A percentile compares a stretch with the other conserved stretches of the same genome.
These are phyloP conservation scores for Plasmodium billcollinsi DNA, from an alignment of 169 alveolate species.

Conservation along the genomic window DNA sequence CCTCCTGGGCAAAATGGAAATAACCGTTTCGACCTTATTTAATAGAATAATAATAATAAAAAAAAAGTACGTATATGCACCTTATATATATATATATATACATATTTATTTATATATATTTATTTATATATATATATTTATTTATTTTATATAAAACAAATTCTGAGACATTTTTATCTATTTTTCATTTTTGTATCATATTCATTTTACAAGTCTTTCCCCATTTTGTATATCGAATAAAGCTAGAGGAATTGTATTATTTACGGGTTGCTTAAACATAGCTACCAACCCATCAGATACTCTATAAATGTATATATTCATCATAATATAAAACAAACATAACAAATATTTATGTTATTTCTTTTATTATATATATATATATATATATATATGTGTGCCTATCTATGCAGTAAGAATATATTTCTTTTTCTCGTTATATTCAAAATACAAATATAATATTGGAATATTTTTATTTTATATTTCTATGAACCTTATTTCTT, in stretches of 20 bases:
- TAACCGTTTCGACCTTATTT: constrained; percentile 75
- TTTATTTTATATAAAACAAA: not conserved
- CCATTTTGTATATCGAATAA: constrained; percentile 86
- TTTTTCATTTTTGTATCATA: not conserved
- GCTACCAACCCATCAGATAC: constrained; percentile 87
- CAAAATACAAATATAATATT: not conserved
- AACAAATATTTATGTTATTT: not conserved
- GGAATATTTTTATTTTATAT: not conserved
- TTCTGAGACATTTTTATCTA: too few species aligned
- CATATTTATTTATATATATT: not conserved
- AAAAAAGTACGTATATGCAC: not conserved
- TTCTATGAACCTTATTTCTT: constrained; percentile 55
- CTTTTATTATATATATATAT: not conserved
- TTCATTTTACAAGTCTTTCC: constrained; percentile 75
- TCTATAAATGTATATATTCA: constrained; percentile 32
- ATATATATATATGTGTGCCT: not conserved
- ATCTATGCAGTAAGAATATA: too few species aligned
- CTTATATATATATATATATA: not conserved
- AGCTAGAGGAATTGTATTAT: constrained; percentile 79
- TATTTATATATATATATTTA: not conserved
- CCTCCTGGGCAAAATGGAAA: constrained; percentile 80
- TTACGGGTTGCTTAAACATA: constrained; percentile 84
- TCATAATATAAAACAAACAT: not conserved
- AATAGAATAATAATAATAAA: not conserved
- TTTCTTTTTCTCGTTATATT: too few species aligned